Base-by-base conservation (phyloP, 345 rosid species). In the Rhodamnia argentea region DNA sequence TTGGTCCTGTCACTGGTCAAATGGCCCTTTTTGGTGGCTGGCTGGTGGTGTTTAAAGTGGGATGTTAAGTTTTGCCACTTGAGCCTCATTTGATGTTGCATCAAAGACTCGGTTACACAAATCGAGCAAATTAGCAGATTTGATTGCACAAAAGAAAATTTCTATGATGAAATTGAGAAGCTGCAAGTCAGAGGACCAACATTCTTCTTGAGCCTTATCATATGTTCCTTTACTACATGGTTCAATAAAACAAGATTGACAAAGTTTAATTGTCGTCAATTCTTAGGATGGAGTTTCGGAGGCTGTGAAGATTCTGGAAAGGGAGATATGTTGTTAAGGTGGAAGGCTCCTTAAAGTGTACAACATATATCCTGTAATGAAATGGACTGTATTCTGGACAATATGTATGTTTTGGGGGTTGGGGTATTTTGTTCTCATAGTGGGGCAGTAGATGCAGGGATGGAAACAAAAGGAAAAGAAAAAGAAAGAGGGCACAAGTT, bases 251-350 rank as follows among this genome's bases (percentile, higher is more conserved):
- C 9, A 51, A 4, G 57, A 51, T 26, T 82, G 1, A 52, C 53
- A 53, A 82, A 27, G 13, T 55, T 55, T 26, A 32, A 27, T 51
- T 18, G 7, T 52, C 1, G 2, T 82, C n/a, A 16, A 22, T 40
- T 83, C 87, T 88, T 90, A 96, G 99, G 96, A 95, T 89, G 98
- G 99, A 88, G 95, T 94, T 82, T 83, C 89, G 42, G 95, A 94
- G 90, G 99, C 98, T 78, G 96, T 94, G 86, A 94, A 88, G 86
- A 90, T 92, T 85, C 92, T 96, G 50, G 90, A 91, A 90, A 91
- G 94, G 89, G 95, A 93, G 88, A 86, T 94, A 82, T 86, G 87
- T 85, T 52, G 54, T 82, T 64, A 64, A 64, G 51, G 37, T 44
- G 59, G 56, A 52, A 56, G 85, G 6, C 5, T 51, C 23, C 20